Percentiles rank a stretch among this genome's conserved stretches.
phyloP scores from a whole-genome alignment of 148 eudicot species.

The Cornus kousa region DNA sequence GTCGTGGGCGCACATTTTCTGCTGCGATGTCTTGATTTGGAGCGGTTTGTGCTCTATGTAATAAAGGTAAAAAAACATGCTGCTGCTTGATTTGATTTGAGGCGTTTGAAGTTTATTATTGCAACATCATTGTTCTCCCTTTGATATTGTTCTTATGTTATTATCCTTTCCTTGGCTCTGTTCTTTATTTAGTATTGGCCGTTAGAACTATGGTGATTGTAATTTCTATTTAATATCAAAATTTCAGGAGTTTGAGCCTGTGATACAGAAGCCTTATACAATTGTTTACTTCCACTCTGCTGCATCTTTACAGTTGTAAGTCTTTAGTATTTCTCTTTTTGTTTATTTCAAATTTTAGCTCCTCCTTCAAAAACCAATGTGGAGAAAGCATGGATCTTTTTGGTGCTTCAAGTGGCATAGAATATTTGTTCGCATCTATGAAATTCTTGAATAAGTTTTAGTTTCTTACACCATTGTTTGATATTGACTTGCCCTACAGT shows the following conservation, averaged over 20 bases:
- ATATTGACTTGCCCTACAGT: no score
- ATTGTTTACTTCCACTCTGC: slow-evolving; percentile 98
- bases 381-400: background rate
- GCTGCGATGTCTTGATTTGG: slow-evolving; percentile 95
- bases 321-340: slow-evolving; percentile 9
- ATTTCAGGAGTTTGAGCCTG: slow-evolving; percentile 92
- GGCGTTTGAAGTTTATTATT: background rate
- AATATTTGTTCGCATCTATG: background rate
- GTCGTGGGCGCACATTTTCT: slow-evolving; percentile 99
- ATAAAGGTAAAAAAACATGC: slow-evolving; percentile 59
- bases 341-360: background rate
- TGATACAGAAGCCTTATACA: slow-evolving; percentile 89
- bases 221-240: background rate
- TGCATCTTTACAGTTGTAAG: slow-evolving; percentile 92
- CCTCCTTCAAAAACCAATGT: background rate
- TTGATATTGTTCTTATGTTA: background rate
- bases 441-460: background rate
- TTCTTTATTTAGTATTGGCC: background rate
- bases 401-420: background rate
- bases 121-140: background rate
- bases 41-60: slow-evolving; percentile 76
- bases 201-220: slow-evolving; percentile 5
- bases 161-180: no score
- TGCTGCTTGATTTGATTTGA: background rate
- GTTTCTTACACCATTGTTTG: background rate